Base-by-base conservation (phyloP, 1,284 basidiomycete species). In the Sanguinoderma infundibulare region DNA sequence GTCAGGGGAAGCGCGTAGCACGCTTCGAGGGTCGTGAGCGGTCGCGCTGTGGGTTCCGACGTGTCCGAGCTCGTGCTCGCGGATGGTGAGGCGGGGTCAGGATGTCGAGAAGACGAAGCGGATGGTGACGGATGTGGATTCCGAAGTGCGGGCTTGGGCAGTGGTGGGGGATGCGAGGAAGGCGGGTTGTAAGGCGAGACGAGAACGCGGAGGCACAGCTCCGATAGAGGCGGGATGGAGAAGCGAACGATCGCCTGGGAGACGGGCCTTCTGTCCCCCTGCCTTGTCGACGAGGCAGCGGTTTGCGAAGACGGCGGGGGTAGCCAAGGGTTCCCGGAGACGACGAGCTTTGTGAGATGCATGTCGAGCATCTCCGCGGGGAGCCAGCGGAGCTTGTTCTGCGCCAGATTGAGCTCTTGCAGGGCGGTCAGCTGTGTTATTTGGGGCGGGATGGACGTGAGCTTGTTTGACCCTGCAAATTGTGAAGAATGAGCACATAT, bases 281-380 rank as follows among this genome's bases (percentile, higher is more conserved):
- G 2, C 20, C n/a, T 32, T 47, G 56, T 24, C 55, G 55, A 3
- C 14, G 47, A n/a, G 24, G 39, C 17, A 9, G 6, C 14, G 30
- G 26, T 17, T 17, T 50, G 12, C 1, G 22, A 3, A 1, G 35
- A 36, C 0, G 40, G 24, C 2, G 77, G 78, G 17, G 66, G 57
- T 7, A 84, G 62, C 72, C 89, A 90, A 0, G 81, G 85, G 63
- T 92, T 92, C 0, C 84, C 83, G 36, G 81, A 72, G 2, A 90
- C 67, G 17, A 70, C 64, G 7, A 91, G 75, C 6, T 70, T 74
- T 10, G 75, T 68, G 1, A 89, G 78, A 10, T 71, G 77, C 82
- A 92, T 82, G 32, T 74, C 66, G 15, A 81, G 71, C 71, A 93
- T 82, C 69, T 92, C 89, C 4, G 86, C 81, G 12, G 91, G 91